Conservation (phyloP, 116 monocot genomes). For the Posidonia oceanica region DNA sequence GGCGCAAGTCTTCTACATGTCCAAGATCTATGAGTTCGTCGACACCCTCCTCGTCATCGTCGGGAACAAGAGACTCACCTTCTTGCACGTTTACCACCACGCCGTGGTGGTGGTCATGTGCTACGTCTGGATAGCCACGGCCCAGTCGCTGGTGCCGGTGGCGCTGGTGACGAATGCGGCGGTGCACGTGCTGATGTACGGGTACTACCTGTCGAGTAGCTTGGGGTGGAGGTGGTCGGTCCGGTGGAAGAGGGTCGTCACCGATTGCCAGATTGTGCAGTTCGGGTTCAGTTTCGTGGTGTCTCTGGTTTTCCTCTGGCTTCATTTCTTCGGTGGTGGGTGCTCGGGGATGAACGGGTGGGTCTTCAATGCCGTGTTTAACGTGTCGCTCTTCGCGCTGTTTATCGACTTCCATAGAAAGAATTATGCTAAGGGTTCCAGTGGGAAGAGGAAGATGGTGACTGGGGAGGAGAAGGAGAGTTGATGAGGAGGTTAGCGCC, state of each 20-base stretch:
- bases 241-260: constrained; percentile 71
- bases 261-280: constrained; percentile 67
- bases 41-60: constrained; percentile 76
- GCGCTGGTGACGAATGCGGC: constrained; percentile 75
- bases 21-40: constrained; percentile 82
- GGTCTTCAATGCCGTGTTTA: constrained; percentile 73
- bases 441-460: not conserved
- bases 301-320: constrained; percentile 51
- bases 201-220: constrained; percentile 54
- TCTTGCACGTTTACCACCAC: constrained; percentile 98
- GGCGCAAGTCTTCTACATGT: constrained; percentile 89
- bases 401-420: constrained; percentile 60
- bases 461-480: too few relatives aligned
- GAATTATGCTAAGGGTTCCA: constrained; percentile 3
- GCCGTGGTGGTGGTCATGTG: constrained; percentile 61
- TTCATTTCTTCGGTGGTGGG: constrained; percentile 43
- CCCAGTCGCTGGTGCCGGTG: constrained; percentile 70
- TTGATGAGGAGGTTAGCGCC: too few relatives aligned
- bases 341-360: constrained; percentile 60
- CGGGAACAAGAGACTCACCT: constrained; percentile 31
- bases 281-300: constrained; percentile 60
- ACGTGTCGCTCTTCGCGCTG: constrained; percentile 57
- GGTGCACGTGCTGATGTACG: constrained; percentile 81
- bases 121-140: constrained; percentile 57
- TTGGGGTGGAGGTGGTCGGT: constrained; percentile 50